Base-by-base conservation (phyloP, 306 rosid species). In the Benincasa hispida region DNA sequence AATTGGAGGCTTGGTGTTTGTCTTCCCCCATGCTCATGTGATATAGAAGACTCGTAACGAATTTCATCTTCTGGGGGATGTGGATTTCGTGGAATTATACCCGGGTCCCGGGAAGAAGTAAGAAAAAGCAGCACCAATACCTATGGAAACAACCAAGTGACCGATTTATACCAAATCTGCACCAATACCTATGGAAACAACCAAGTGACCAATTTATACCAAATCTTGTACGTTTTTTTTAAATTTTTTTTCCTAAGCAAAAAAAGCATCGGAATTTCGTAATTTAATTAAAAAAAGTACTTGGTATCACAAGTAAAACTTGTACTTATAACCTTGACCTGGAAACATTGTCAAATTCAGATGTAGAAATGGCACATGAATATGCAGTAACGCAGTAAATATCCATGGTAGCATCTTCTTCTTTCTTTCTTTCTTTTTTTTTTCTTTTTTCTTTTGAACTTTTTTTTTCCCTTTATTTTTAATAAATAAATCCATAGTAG, bases 1-100 rank as follows among this genome's bases (percentile, higher is more conserved):
- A 93, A 81, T 57, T 89, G 93, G 76, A 88, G 90, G 82, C 83
- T 85, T 10, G 98, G 97, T 8, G 98, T 93, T 83, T 88, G 97
- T 76, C 91, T 91, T 74, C 89, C 91, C 81, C 87, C 89, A 76
- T 48, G 74, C 72, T 89, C 97, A 61, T 53, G 61, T 19, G 95
- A 78, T 37, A 57, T 8, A 55, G 78, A 75, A 63, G 91, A 22
- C 51, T 91, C 97, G 25, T 85, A 85, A 51, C 87, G 97, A 65
- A 87, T 83, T 72, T 88, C 98, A 78, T 91, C 98, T 82, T 93
- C 97, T 24, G 97, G 97, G 63, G 98, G 98, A 84, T 93, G 96
- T 74, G 82, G 82, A 78, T 88, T 93, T 42, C 96, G 86, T 18
- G 98, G 97, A 81, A 93, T 83, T 39, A 93, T 86, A 63, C 97